Evolutionary conservation across 2,329 filamentous ascomycete species (phyloP), one percentile per base, ranked within the genome.

Genomic region (Cucurbitaria berberidis): DNA sequence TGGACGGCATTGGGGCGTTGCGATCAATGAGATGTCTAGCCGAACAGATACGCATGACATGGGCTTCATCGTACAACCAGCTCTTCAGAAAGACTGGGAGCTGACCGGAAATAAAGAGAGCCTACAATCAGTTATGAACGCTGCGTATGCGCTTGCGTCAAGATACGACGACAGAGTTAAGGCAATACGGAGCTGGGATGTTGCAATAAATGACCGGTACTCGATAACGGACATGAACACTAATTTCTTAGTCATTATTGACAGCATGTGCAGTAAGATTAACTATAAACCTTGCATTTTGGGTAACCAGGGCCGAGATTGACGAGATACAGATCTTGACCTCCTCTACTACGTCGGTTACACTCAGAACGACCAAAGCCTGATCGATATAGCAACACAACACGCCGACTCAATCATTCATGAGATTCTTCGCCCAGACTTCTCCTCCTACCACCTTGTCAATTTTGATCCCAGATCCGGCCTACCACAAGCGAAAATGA

Each of bases 11-110:
- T 73, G 68, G 59, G 60, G 64, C 15, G 62, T 72, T 3, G 69
- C 71, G 2, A 72, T 74, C 45, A 66, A 68, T 15, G 8, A 66
- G 53, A 53, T 76, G 71, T 72, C 69, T 1, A 55, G 60, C 3
- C 60, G 79, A 26, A 82, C 74, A 3, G 79, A 83, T 48, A 84
- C 81, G 0, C 82, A 84, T 51, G 82, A 84, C 36, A 75, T 84
- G 52, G 80, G 81, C 0, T 84, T 84, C 58, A 84, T 84, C 22
- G 75, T 83, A 4, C 75, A 78, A 45, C 81, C 81, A 0, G 77
- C 79, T 1, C 62, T 82, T 0, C 75, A 76, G 19, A 72, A 76
- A 24, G 77, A 81, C 24, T 84, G 77, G 77, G 78, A 82, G 34
- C 62, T 83, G 5, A 78, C 75, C 0, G 75, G 76, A 0, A 75